Conservation (phyloP, 306 rosid species). For the Dalbergia cultrata region DNA sequence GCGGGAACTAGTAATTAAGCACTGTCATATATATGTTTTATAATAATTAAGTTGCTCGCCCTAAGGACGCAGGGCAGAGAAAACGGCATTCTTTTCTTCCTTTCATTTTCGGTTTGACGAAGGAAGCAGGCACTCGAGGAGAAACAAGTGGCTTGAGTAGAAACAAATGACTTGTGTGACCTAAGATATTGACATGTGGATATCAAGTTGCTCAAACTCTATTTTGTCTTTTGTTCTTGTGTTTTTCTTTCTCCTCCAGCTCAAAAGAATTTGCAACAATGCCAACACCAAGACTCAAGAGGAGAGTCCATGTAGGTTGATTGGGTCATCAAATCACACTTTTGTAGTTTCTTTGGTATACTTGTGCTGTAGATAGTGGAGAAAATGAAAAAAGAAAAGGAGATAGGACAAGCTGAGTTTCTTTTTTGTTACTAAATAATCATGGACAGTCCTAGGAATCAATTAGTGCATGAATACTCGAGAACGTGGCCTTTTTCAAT, state of each 20-base stretch:
- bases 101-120: background rate
- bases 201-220: slow-evolving; percentile 26
- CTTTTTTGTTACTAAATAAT: slow-evolving; percentile 1
- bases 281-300: background rate
- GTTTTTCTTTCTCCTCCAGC: background rate
- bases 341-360: slow-evolving; percentile 4
- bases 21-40: background rate
- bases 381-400: background rate
- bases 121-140: background rate
- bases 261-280: background rate
- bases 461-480: slow-evolving; percentile 25
- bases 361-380: background rate
- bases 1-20: background rate
- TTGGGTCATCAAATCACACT: background rate
- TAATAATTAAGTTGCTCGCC: slow-evolving; percentile 4
- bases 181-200: slow-evolving; percentile 12
- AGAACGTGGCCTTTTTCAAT: background rate
- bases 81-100: background rate
- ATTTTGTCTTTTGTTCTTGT: background rate
- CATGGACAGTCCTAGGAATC: slow-evolving; percentile 37
- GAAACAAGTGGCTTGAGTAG: background rate
- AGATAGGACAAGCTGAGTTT: background rate
- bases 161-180: background rate
- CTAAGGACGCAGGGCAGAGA: background rate
- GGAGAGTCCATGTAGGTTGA: background rate